phyloP scores from a whole-genome alignment of 306 rosid genomes.

The Bauhinia variegata region DNA sequence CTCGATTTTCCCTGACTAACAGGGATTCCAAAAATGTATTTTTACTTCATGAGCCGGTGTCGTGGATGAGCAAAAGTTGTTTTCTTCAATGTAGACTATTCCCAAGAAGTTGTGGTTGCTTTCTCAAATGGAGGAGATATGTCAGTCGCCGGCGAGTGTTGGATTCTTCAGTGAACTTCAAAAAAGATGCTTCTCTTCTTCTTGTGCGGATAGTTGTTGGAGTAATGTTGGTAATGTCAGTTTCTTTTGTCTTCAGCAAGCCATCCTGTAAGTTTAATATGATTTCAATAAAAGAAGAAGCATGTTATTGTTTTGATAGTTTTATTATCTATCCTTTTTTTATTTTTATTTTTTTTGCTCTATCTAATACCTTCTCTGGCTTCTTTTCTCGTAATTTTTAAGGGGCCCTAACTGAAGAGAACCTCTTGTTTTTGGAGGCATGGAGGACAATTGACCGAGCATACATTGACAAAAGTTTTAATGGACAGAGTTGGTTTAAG shows the following conservation, averaged over 20 bases:
- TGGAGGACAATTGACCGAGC: constrained; percentile 97
- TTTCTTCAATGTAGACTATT: constrained; percentile 43
- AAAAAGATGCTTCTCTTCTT: constrained; percentile 45
- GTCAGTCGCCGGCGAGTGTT: constrained; percentile 39
- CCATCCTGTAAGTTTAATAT: constrained; percentile 64
- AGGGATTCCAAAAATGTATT: constrained; percentile 29
- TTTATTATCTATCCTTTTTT: constrained; percentile 12
- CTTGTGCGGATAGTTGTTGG: constrained; percentile 61
- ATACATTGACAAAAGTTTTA: constrained; percentile 84
- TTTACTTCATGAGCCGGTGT: constrained; percentile 40
- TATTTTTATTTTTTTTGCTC: too few relatives aligned
- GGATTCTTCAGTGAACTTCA: constrained; percentile 45
- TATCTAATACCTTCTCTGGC: neutral
- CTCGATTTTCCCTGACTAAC: constrained; percentile 30
- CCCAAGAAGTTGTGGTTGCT: constrained; percentile 40
- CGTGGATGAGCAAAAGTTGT: constrained; percentile 33
- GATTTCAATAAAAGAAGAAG: neutral
- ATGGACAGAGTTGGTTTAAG: constrained; percentile 97
- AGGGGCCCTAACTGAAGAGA: constrained; percentile 88
- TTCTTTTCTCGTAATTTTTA: neutral
- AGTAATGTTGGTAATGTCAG: constrained; percentile 73
- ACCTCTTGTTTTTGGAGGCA: constrained; percentile 91
- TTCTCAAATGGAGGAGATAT: constrained; percentile 39
- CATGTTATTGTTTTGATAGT: constrained; percentile 8
- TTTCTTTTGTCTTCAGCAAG: constrained; percentile 57